phyloP scores from a whole-genome alignment of 2,329 filamentous ascomycete genomes.

The Botrytis paeoniae region DNA sequence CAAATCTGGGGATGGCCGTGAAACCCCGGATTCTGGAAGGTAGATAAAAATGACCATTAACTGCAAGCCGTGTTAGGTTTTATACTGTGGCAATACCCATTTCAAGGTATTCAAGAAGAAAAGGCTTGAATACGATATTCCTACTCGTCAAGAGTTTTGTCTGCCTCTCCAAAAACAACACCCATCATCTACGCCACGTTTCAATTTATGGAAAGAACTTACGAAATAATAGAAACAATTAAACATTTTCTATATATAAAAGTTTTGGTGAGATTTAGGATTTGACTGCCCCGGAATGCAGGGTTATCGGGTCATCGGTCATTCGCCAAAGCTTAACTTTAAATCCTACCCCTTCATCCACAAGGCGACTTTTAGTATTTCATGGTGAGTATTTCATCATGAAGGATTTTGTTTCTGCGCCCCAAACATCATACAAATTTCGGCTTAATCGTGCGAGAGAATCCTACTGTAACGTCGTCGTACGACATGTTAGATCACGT shows the following conservation, averaged over 20 bases:
- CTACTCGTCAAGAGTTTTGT: neutral
- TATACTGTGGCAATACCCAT: neutral
- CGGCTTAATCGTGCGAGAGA: neutral
- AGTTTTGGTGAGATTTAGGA: slow-evolving; percentile 2
- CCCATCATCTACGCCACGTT: neutral
- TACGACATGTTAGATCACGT: neutral
- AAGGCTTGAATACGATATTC: neutral
- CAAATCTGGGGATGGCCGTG: neutral
- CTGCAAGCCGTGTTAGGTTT: neutral
- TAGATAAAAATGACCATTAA: neutral
- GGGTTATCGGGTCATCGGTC: neutral
- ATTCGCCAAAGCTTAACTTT: slow-evolving; percentile 3
- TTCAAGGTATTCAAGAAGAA: neutral
- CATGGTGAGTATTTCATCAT: neutral
- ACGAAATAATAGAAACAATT: neutral
- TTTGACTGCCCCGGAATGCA: neutral
- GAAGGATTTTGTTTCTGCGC: slow-evolving; percentile 14
- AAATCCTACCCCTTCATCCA: slow-evolving; percentile 11
- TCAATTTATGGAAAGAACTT: neutral
- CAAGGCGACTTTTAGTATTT: neutral
- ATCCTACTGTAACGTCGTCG: slow-evolving; percentile 12
- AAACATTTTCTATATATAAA: slow-evolving; percentile 15
- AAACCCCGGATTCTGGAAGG: neutral
- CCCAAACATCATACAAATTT: slow-evolving; percentile 14
- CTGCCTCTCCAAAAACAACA: neutral